Evolutionary conservation across 257 asterid species (phyloP).

Genomic region (Echites panduratus): DNA sequence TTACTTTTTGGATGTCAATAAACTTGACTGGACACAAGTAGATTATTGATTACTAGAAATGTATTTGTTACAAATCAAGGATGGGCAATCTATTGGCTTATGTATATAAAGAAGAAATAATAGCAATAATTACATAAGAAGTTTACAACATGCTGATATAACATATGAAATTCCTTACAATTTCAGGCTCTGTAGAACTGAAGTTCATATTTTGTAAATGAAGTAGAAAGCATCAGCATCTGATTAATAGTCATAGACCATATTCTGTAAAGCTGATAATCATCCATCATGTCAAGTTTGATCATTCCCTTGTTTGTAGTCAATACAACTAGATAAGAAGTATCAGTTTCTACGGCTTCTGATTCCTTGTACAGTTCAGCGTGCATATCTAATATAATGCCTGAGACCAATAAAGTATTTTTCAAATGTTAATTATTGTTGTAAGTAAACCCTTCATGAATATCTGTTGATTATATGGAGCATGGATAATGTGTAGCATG

Average conservation of each 20-base stretch:
- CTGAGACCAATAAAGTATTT: conserved; percentile 22
- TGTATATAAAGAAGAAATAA: not conserved
- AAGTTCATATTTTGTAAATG: conserved; percentile 48
- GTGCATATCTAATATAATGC: conserved; percentile 50
- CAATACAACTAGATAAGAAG: conserved; percentile 60
- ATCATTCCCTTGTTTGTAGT: conserved; percentile 57
- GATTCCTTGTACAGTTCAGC: conserved; percentile 64
- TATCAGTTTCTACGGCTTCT: conserved; percentile 41
- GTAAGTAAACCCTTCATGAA: not conserved
- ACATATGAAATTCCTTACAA: conserved; percentile 1
- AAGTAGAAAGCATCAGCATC: conserved; percentile 66
- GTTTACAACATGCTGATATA: not conserved
- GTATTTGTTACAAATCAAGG: conserved; percentile 12
- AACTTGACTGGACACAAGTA: not conserved
- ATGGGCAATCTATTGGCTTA: not conserved
- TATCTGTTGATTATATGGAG: not conserved
- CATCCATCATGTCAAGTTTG: conserved; percentile 72
- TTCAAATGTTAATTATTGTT: not conserved
- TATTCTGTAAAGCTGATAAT: conserved; percentile 47
- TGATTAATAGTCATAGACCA: conserved; percentile 81
- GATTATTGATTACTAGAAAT: not conserved
- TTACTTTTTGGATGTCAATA: not conserved
- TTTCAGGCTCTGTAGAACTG: conserved; percentile 45
- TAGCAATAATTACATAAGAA: conserved; percentile 9
- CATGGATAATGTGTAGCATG: not conserved